Conservation (phyloP, 306 rosid species). For the Corylus heterophylla region DNA sequence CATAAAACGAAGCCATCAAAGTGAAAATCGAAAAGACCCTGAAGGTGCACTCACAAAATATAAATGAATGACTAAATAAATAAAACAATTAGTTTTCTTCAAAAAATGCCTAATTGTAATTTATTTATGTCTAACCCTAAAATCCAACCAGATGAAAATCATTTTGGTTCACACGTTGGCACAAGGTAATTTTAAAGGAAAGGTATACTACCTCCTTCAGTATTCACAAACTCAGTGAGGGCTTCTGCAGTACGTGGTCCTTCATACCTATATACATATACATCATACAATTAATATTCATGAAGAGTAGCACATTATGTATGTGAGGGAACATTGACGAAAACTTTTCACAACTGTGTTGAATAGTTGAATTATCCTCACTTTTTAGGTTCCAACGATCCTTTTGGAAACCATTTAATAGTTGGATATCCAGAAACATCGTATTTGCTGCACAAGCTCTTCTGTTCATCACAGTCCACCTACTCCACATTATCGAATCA, state of each 20-base stretch:
- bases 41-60: background rate
- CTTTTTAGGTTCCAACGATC: slow-evolving; percentile 89
- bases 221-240: slow-evolving; percentile 76
- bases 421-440: slow-evolving; percentile 87
- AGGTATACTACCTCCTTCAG: slow-evolving; percentile 65
- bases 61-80: background rate
- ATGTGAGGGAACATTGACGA: background rate
- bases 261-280: slow-evolving; percentile 52
- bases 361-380: slow-evolving; percentile 41
- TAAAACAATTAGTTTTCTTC: background rate
- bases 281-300: background rate
- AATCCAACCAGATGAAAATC: background rate
- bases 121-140: background rate
- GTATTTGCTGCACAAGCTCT: slow-evolving; percentile 46
- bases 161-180: background rate
- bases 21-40: background rate
- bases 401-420: slow-evolving; percentile 85
- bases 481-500: slow-evolving; percentile 18
- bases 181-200: slow-evolving; percentile 7
- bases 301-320: background rate
- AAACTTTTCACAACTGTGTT: background rate
- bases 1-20: background rate
- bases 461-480: slow-evolving; percentile 67
- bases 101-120: background rate
- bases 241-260: slow-evolving; percentile 81